A percentile compares a stretch with the other conserved stretches of the same genome.
These are phyloP conservation scores for Rehmannia glutinosa DNA, from an alignment of 257 asterid genomes.

Conservation along the genomic window DNA sequence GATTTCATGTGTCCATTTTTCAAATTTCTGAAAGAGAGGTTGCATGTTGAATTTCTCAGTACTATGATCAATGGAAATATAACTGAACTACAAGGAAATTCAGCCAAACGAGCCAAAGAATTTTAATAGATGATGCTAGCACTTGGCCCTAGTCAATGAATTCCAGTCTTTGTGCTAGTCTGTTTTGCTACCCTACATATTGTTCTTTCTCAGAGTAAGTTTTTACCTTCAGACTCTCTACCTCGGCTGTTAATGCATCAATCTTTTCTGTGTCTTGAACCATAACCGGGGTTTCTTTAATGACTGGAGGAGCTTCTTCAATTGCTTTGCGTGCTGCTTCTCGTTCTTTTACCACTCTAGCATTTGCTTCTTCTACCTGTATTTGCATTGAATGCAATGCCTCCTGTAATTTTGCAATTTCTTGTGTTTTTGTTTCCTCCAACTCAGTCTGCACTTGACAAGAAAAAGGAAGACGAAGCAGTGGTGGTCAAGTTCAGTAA, in stretches of 20 bases:
- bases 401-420: constrained; percentile 79
- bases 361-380: constrained; percentile 92
- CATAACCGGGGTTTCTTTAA: constrained; percentile 93
- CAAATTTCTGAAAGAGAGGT: neutral
- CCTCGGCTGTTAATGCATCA: constrained; percentile 77
- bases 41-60: neutral
- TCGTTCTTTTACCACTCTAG: constrained; percentile 68
- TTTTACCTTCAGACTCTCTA: constrained; percentile 75
- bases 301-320: constrained; percentile 96
- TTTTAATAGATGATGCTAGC: constrained; percentile 2
- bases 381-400: constrained; percentile 65
- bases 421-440: constrained; percentile 96
- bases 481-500: constrained; percentile 15
- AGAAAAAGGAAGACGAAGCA: constrained; percentile 27
- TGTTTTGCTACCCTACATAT: constrained; percentile 9
- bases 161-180: too few species aligned
- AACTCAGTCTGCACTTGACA: constrained; percentile 73
- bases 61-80: neutral
- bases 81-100: constrained; percentile 5
- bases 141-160: constrained; percentile 2
- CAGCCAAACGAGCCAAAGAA: constrained; percentile 1
- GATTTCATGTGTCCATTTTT: constrained; percentile 4
- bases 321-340: constrained; percentile 93
- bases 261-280: constrained; percentile 85
- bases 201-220: neutral